These are phyloP conservation scores for Neurospora crassa DNA, from an alignment of 2,329 filamentous ascomycete species.

Conservation along the genomic window DNA sequence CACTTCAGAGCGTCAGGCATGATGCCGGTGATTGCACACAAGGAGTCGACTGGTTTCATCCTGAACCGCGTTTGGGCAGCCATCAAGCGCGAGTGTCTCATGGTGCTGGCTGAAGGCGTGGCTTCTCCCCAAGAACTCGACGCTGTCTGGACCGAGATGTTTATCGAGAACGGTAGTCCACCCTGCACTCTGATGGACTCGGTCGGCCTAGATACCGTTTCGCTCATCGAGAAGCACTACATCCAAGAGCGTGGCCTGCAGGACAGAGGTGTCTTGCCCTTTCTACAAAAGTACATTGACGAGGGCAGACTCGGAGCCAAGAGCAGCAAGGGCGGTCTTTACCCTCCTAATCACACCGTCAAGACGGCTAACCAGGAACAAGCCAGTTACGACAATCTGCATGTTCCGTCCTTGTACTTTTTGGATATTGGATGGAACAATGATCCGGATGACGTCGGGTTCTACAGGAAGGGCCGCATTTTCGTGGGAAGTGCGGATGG, in stretches of 20 bases:
- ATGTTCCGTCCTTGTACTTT: constrained; percentile 16
- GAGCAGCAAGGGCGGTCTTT: constrained; percentile 29
- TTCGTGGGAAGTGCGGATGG: constrained; percentile 16
- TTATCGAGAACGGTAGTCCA: constrained; percentile 19
- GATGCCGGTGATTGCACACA: constrained; percentile 31
- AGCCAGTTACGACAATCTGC: constrained; percentile 8
- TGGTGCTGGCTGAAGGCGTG: constrained; percentile 40
- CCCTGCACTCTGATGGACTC: constrained; percentile 35
- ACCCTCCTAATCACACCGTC: constrained; percentile 18
- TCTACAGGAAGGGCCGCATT: constrained; percentile 11
- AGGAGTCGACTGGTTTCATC: constrained; percentile 43
- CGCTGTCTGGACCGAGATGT: constrained; percentile 33
- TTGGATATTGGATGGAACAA: constrained; percentile 21
- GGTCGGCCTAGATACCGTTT: constrained; percentile 43
- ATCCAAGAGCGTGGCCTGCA: constrained; percentile 36
- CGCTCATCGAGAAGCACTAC: constrained; percentile 44
- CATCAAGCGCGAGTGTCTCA: constrained; percentile 41
- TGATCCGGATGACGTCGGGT: constrained; percentile 3
- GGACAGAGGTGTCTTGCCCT: constrained; percentile 31
- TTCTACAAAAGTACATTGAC: constrained; percentile 33
- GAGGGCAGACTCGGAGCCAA: constrained; percentile 38
- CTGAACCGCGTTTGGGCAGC: constrained; percentile 49
- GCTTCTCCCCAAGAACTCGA: constrained; percentile 40
- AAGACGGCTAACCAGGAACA: constrained; percentile 7
- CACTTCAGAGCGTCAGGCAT: constrained; percentile 30